Base-by-base conservation (phyloP, 805 yeast species). In the Metschnikowia shivogae region DNA sequence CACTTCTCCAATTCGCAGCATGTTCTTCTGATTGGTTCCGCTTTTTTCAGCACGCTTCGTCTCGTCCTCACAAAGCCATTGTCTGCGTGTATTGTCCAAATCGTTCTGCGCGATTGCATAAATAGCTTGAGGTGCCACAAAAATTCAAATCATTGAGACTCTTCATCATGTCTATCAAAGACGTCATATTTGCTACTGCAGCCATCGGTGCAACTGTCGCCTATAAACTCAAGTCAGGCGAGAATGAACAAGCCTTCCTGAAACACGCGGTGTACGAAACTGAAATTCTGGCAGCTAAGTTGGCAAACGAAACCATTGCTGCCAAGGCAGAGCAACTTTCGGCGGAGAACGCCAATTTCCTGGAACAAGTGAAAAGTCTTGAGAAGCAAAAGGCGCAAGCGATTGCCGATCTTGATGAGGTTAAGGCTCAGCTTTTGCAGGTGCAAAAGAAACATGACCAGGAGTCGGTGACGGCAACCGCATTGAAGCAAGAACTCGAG, bases 171-270 rank as follows among this genome's bases (percentile, higher is more conserved):
- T 39, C 42, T 24, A n/a, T 31, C 20, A 39, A 33, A 44, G 50
- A 47, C 40, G 45, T 42, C 35, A 10, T 47, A 10, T 26, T 42
- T 17, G 39, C 36, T 8, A 14, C 44, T n/a, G 44, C 46, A 5
- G 43, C 45, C 12, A 24, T 47, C 29, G 43, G 47, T 10, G 43
- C 48, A 11, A 47, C 43, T 7, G 31, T 44, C 31, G 40, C 45
- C 35, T 47, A 44, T 30, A 36, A 39, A 31, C 37, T 47, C 44
- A 44, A 41, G 44, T 43, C 45, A 29, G 44, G 40, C 20, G 40
- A 47, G 19, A 32, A 44, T 6, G 45, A 35, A 10, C 44, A 41
- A 28, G 36, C 44, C 27, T 22, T 37, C 20, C 13, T 40, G n/a
- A 19, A 39, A 13, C 31, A 43, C 28, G 20, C 30, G 5, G 30